phyloP scores from a whole-genome alignment of 1,284 basidiomycete species.

The Pascua guehoae region DNA sequence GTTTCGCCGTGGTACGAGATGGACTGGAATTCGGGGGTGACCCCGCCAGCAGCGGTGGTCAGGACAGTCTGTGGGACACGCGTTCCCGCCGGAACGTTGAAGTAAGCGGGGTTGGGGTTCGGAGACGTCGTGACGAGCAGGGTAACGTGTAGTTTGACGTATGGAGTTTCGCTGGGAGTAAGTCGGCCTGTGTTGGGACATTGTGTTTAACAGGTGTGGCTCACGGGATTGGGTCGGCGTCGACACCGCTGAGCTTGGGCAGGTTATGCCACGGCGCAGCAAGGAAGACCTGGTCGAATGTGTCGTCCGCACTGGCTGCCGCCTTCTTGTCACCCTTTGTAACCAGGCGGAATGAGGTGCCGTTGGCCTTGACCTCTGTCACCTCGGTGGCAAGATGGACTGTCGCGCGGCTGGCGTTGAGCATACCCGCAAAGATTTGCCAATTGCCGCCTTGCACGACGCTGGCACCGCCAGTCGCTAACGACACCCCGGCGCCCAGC shows the following conservation, averaged over 20 bases:
- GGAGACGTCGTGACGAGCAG: conserved; percentile 72
- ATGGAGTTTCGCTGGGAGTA: conserved; percentile 56
- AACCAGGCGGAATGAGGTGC: conserved; percentile 2
- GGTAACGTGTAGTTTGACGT: conserved; percentile 84
- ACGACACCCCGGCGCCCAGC: conserved; percentile 67
- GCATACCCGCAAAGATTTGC: conserved; percentile 77
- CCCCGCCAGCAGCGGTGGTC: conserved; percentile 63
- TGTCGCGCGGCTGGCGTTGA: conserved; percentile 64
- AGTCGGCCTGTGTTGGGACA: not conserved
- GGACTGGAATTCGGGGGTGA: conserved; percentile 78
- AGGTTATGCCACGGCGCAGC: conserved; percentile 41
- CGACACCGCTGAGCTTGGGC: conserved; percentile 16
- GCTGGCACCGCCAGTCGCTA: conserved; percentile 69
- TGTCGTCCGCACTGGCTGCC: conserved; percentile 9
- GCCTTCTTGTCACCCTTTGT: not conserved
- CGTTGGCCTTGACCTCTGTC: conserved; percentile 13
- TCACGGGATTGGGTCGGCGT: conserved; percentile 18
- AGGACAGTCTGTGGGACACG: conserved; percentile 65
- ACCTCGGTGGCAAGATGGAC: conserved; percentile 68
- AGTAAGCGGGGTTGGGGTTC: conserved; percentile 65
- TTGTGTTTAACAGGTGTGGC: not conserved
- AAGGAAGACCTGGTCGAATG: conserved; percentile 46
- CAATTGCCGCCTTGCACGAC: conserved; percentile 78
- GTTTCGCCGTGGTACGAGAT: conserved; percentile 75
- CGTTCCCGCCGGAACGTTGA: conserved; percentile 56